Base-by-base conservation (phyloP, 2,329 filamentous ascomycete genomes). In the Aspergillus udagawae region DNA sequence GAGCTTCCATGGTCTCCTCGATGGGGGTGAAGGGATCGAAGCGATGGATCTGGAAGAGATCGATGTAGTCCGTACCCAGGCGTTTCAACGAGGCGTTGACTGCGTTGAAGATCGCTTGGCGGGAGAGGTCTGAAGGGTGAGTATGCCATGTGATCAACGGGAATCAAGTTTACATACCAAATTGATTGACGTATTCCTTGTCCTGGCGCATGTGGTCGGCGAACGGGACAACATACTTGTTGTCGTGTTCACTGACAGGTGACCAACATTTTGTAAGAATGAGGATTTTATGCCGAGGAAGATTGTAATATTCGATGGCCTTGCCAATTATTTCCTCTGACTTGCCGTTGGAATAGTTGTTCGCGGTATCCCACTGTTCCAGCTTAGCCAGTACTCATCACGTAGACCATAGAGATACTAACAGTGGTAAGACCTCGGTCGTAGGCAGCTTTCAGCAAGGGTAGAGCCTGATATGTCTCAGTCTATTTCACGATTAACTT, bases 281-380 rank as follows among this genome's bases (percentile, higher is more conserved):
- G 3, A 66, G 63, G 2, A 67, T 61, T 21, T 51, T 56, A 14
- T 53, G 57, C 17, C 66, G 65, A 4, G 63, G 61, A 23, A 67
- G 66, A 7, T 47, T 52, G 51, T 64, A 65, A 45, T 32, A 49
- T 1, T 12, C 38, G 1, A 68, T 53, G 4, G 86, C 85, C 66
- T 85, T 86, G 51, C 79, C 86, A 55, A 90, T 81, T 63, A 90
- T 84, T 45, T 77, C 70, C 72, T 90, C 87, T 6, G 82, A 86
- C 1, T 70, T 71, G 8, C 86, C 87, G 67, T 88, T 83, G 3
- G 66, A 70, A 56, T 73, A 73, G 3, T 66, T 52, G 51, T 52
- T 52, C 9, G 51, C 51, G 2, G 51, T 52, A 29, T 52, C 51
- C 35, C 51, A 52, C 51, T 52, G 5, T 45, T 32, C 27, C 28